Percentiles rank a stretch among this genome's conserved stretches.
Conservation (phyloP, 805 yeast species). For the Candida loeiensis region DNA sequence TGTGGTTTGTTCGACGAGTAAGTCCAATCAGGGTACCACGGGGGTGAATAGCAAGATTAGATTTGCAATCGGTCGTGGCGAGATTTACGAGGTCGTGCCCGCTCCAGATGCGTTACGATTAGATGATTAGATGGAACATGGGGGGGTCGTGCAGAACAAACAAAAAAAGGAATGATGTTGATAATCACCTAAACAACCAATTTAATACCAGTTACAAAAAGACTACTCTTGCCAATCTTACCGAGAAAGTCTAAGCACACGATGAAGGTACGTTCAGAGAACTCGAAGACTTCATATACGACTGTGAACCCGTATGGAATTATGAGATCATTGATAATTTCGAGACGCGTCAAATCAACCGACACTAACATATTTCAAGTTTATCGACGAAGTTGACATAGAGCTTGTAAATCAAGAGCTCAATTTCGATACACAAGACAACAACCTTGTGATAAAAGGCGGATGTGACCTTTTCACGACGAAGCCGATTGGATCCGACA, state of each 20-base stretch:
- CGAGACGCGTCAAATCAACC: not conserved
- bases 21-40: conserved; percentile 1
- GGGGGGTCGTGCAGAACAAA: conserved; percentile 8
- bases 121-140: not conserved
- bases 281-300: no score
- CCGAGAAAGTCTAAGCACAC: not conserved
- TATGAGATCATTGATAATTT: not conserved
- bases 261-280: conserved; percentile 5
- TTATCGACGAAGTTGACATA: conserved; percentile 89
- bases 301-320: not conserved
- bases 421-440: conserved; percentile 37
- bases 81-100: conserved; percentile 8
- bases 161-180: conserved; percentile 9
- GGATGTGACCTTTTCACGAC: conserved; percentile 94
- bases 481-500: conserved; percentile 86
- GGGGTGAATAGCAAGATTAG: conserved; percentile 11
- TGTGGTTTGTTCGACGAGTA: conserved; percentile 5
- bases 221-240: not conserved
- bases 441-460: conserved; percentile 59
- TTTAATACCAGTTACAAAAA: conserved; percentile 5
- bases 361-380: conserved; percentile 45
- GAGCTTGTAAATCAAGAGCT: conserved; percentile 86
- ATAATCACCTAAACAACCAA: conserved; percentile 16
- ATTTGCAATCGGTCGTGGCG: conserved; percentile 17
- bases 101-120: conserved; percentile 1